Base-by-base conservation (phyloP, 2,329 filamentous ascomycete species). In the Cadophora sp. region DNA sequence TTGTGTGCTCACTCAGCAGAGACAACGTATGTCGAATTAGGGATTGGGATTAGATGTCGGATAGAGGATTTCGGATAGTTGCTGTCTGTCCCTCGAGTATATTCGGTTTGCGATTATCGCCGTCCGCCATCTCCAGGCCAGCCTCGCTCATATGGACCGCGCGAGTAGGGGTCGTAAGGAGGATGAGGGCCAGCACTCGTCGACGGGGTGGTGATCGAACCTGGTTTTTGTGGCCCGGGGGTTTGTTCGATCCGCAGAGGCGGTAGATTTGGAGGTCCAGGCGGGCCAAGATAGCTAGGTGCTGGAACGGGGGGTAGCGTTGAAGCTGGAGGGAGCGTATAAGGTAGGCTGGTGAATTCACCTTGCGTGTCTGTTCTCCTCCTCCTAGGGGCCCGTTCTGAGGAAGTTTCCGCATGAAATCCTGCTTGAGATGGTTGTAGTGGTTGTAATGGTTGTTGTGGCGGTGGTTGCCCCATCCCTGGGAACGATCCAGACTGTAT, bases 351-450 rank as follows among this genome's bases (percentile, higher is more conserved):
- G 11, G 70, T 68, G 45, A 73, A 78, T 3, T 76, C 74, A 8
- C 76, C 75, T 36, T 72, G 73, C 1, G 71, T 64, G 64, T 76
- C 73, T 1, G 74, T 76, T 64, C 76, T 74, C 64, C 75, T 69
- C 47, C 76, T 71, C 62, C 76, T 72, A 2, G 76, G 65, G 20
- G 75, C 70, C 63, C 75, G 69, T 51, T 77, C 76, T 33, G 64
- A 58, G 27, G 51, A 43, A 14, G 48, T 60, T 5, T 72, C 71
- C 14, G 71, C 67, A 58, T 72, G 71, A 27, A 66, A 73, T 13
- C 68, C 59, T 20, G 69, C 64, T 1, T 70, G 64, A 27, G 68
- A 63, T 27, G 68, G 72, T n/a, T 67, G 67, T 7, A 33, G 30
- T 63, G 45, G 18, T 48, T 48, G 43, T 8, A 45, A 45, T 18